Base-by-base conservation (phyloP, 225 moss, liverwort and hornwort species). In the Marchantia paleacea region DNA sequence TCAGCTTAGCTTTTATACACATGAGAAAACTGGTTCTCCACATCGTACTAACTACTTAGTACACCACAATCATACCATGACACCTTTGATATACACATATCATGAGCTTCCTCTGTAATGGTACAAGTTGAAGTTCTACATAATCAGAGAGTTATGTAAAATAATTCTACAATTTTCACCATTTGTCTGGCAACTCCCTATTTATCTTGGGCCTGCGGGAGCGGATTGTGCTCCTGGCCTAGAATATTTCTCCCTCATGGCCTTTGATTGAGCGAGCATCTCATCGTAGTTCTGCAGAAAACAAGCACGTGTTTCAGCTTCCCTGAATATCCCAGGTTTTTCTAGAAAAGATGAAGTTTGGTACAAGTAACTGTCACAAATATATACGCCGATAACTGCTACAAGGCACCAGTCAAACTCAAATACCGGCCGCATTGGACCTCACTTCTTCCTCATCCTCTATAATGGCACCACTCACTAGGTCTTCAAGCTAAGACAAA, bases 221-320 rank as follows among this genome's bases (percentile, higher is more conserved):
- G 92, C 90, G 76, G 88, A 73, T 69, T 94, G 92, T 50, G 93
- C 75, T 15, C 88, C 91, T 52, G 93, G 89, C 78, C 91, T 85
- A 24, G 90, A 79, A 82, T 95, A 88, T 66, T 92, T 89, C 19
- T 88, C 80, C 69, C 90, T 90, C 61, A 85, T 10, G 51, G 92
- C 92, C 80, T 89, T 99, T 0, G 99, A 91, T 78, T 99, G 94
- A 0, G 95, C 91, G 63, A 99, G 86, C 99, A 99, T 95, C 85
- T 95, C 92, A 75, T 99, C 99, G 25, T 99, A 99, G 76, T 99
- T 99, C 82, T 94, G 92, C 52, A 62, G 50, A 29, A 72, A 19
- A 63, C 18, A 52, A 78, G 63, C 52, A 51, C 24, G 25, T 6
- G 22, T 7, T 78, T n/a, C 39, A 78, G 63, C 48, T 10, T 76